phyloP scores from a whole-genome alignment of 176 grass and related monocot species.

The Rhynchospora pubera region DNA sequence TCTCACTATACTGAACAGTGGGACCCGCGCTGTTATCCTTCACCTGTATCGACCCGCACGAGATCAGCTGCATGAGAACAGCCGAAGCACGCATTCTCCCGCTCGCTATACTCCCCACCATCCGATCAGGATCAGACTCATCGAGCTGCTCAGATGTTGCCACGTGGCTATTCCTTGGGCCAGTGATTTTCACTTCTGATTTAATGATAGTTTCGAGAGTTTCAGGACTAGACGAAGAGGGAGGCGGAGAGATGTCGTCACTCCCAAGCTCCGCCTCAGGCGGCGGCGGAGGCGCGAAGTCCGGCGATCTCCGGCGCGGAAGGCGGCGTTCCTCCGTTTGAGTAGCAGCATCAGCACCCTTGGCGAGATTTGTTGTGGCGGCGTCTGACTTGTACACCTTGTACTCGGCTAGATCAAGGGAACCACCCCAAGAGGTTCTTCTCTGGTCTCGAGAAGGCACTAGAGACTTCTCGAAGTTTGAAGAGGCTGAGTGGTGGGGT shows the following conservation, averaged over 20 bases:
- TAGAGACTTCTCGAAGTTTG: conserved; percentile 10
- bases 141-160: neutral
- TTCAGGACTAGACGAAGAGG: conserved; percentile 64
- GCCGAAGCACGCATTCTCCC: conserved; percentile 51
- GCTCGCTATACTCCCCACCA: conserved; percentile 15
- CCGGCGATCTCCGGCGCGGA: neutral
- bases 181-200: conserved; percentile 18
- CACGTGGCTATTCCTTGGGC: neutral
- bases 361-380: neutral
- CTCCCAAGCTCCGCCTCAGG: conserved; percentile 33
- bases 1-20: neutral
- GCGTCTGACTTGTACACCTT: conserved; percentile 27
- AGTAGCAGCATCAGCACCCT: conserved; percentile 46
- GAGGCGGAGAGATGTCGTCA: conserved; percentile 68
- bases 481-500: neutral
- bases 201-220: conserved; percentile 39
- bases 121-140: conserved; percentile 8
- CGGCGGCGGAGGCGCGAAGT: neutral
- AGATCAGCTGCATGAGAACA: conserved; percentile 75
- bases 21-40: neutral
- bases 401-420: conserved; percentile 63
- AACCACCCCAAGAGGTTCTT: conserved; percentile 37
- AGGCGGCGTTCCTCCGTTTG: conserved; percentile 41
- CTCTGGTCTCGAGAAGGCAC: conserved; percentile 9
- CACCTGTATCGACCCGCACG: conserved; percentile 47